Evolutionary conservation across 2,329 filamentous ascomycete species (phyloP).

Genomic region (Curvularia sp.): DNA sequence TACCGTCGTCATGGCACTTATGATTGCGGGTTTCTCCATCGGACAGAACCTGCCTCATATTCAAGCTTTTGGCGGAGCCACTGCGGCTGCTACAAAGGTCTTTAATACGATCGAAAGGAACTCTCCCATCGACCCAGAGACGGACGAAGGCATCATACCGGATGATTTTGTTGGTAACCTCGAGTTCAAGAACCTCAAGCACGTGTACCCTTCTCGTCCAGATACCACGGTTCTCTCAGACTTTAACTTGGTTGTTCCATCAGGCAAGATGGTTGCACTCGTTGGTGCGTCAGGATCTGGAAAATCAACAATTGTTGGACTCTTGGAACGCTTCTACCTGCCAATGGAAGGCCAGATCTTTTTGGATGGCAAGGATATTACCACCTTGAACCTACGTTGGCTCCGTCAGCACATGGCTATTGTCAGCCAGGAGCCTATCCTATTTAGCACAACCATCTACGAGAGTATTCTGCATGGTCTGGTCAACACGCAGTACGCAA

Average conservation of each 20-base stretch:
- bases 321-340: slow-evolving; percentile 93
- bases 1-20: slow-evolving; percentile 86
- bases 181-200: slow-evolving; percentile 81
- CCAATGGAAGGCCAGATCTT: slow-evolving; percentile 80
- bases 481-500: slow-evolving; percentile 80
- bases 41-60: slow-evolving; percentile 75
- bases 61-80: slow-evolving; percentile 82
- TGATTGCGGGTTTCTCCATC: slow-evolving; percentile 91
- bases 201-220: slow-evolving; percentile 92
- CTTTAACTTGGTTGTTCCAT: slow-evolving; percentile 79
- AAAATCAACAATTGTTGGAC: slow-evolving; percentile 91
- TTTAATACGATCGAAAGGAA: slow-evolving; percentile 89
- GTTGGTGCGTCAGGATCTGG: slow-evolving; percentile 94
- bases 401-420: slow-evolving; percentile 89
- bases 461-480: slow-evolving; percentile 90
- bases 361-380: slow-evolving; percentile 83
- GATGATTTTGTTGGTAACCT: slow-evolving; percentile 78
- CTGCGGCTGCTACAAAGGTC: slow-evolving; percentile 89
- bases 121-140: slow-evolving; percentile 82
- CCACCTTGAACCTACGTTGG: slow-evolving; percentile 85
- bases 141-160: slow-evolving; percentile 73
- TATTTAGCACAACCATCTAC: slow-evolving; percentile 89
- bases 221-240: slow-evolving; percentile 89
- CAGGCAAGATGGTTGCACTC: slow-evolving; percentile 89
- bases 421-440: slow-evolving; percentile 89